Evolutionary conservation across 83 land plant genomes (phyloP), one percentile per base, ranked within the genome.

Genomic region (Thuja plicata): DNA sequence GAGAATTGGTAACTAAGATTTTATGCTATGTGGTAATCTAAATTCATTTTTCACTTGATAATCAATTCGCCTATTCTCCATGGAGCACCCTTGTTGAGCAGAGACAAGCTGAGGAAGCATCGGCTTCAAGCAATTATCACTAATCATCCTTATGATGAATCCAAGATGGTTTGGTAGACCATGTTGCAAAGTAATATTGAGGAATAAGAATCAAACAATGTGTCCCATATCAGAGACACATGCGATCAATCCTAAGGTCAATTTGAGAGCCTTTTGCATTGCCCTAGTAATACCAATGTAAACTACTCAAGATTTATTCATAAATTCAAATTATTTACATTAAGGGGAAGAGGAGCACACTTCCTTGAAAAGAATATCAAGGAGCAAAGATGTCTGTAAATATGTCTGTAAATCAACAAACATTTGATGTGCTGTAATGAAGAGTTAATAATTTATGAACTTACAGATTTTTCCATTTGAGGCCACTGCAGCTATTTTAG

Each of bases 401-500:
- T 80, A 80, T 40, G 27, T 24, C 48, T 40, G 6, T 80, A 9
- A 38, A 80, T 19, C 8, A 52, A 52, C 55, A 52, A 52, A 87
- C 17, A 87, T 10, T 35, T 38, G 11, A 8, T 27, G 55, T 41
- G 38, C 52, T 45, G 8, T 40, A 41, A n/a, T 12, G 57, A 88
- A 57, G 73, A 82, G 52, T 82, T n/a, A 46, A 82, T 82, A 43
- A n/a, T n/a, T n/a, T n/a, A n/a, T n/a, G n/a, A 82, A 89, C 98
- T 95, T 89, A 97, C 98, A 92, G 57, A 94, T 94, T 48, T 92
- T 86, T 87, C 95, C 95, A 81, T 88, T 88, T 40, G 91, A 91
- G 19, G 93, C 95, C 13, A 92, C 91, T 13, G 94, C 90, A 9
- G 98, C 94, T 85, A 97, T 91, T 80, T 88, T 94, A 78, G 97